Conservation (phyloP, 2,329 filamentous ascomycete species). For the Xylaria sp. region DNA sequence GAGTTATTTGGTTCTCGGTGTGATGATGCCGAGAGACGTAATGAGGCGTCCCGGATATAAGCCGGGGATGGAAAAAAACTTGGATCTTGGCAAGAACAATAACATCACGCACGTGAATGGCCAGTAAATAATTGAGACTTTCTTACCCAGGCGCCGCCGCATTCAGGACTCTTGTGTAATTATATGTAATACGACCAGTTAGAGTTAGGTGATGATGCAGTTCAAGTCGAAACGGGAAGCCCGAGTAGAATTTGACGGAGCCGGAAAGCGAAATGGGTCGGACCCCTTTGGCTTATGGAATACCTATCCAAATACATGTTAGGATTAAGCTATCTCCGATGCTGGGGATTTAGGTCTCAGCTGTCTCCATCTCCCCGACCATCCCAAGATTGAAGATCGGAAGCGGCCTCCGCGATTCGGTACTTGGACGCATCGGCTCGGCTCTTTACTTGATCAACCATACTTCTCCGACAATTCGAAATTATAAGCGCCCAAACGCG, state of each 20-base stretch:
- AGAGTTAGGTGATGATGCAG: not conserved
- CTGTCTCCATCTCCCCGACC: not conserved
- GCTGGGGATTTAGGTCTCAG: not conserved
- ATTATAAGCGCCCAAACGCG: no score
- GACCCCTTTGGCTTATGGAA: not conserved
- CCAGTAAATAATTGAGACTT: not conserved
- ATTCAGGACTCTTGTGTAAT: not conserved
- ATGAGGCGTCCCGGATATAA: slow-evolving; percentile 17
- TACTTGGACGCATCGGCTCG: not conserved
- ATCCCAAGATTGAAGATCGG: not conserved
- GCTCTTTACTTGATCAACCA: not conserved
- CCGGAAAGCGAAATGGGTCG: not conserved
- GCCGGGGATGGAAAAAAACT: slow-evolving; percentile 7
- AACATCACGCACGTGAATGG: not conserved
- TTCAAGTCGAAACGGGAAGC: not conserved
- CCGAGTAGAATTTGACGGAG: not conserved
- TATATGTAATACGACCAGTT: not conserved
- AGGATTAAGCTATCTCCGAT: not conserved
- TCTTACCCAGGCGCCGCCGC: not conserved
- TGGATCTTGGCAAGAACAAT: not conserved
- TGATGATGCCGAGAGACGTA: not conserved
- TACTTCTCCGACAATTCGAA: no score
- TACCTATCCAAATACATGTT: not conserved
- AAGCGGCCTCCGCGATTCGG: not conserved
- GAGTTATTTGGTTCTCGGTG: not conserved